A percentile compares a stretch with the other conserved stretches of the same genome.
Conservation (phyloP, 805 yeast genomes). For the Deakozyma indianensis region DNA sequence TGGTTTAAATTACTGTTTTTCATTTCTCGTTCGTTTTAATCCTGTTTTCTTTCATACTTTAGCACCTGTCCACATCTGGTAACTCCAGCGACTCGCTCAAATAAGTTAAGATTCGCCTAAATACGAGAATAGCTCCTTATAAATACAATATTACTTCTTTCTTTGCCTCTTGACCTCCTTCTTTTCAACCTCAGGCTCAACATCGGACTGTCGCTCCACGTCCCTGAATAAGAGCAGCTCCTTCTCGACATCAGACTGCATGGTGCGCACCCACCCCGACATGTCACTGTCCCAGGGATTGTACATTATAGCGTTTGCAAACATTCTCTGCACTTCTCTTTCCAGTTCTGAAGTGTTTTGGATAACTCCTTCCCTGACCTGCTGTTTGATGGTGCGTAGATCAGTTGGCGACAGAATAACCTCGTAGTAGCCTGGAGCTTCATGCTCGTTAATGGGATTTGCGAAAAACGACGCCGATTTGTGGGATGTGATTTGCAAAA, state of each 20-base stretch:
- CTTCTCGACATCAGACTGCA: constrained; percentile 53
- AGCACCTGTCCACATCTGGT: no score
- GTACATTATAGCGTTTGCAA: constrained; percentile 75
- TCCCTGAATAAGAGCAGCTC: constrained; percentile 40
- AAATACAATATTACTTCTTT: no score
- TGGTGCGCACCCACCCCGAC: constrained; percentile 46
- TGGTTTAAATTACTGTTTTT: no score
- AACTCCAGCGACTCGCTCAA: no score
- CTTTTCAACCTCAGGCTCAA: not conserved
- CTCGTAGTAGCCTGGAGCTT: constrained; percentile 55
- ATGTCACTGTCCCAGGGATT: constrained; percentile 53
- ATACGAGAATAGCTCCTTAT: no score
- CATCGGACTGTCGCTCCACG: constrained; percentile 15
- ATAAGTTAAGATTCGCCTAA: no score
- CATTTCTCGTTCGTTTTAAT: no score
- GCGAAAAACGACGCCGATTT: constrained; percentile 62
- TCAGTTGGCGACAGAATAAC: constrained; percentile 54
- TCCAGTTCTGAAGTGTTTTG: constrained; percentile 38
- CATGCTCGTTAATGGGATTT: constrained; percentile 50
- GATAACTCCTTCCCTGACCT: constrained; percentile 45
- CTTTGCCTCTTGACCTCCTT: not conserved
- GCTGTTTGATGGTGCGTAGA: constrained; percentile 44
- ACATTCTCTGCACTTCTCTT: constrained; percentile 59
- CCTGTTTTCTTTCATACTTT: no score
- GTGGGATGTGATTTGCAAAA: constrained; percentile 28